A percentile compares a stretch with the other conserved stretches of the same genome.
These are phyloP conservation scores for Chlorokybus atmophyticus DNA, from an alignment of 139 green algal genomes.

Conservation along the genomic window DNA sequence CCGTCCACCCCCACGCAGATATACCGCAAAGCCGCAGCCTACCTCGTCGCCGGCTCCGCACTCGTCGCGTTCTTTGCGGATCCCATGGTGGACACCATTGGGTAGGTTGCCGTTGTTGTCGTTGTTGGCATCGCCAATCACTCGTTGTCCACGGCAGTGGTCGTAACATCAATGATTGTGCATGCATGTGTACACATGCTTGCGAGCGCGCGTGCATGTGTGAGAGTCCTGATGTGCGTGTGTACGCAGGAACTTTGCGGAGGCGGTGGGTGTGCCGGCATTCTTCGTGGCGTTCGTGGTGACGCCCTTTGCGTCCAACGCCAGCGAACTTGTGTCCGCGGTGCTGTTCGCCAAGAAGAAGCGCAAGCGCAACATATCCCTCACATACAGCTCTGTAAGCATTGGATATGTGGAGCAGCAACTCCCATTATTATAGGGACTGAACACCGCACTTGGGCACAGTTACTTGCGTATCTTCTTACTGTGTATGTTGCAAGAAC, in stretches of 20 bases:
- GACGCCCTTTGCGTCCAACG: constrained; percentile 44
- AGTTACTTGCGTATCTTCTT: too few relatives aligned
- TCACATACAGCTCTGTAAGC: constrained; percentile 41
- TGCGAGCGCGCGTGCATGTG: too few relatives aligned
- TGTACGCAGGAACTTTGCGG: constrained; percentile 22
- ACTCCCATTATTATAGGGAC: too few relatives aligned
- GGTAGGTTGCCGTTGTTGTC: too few relatives aligned
- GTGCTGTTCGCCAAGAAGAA: constrained; percentile 43
- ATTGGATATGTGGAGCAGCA: neutral
- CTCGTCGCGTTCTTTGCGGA: constrained; percentile 18
- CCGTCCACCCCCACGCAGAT: neutral
- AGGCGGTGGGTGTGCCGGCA: constrained; percentile 34
- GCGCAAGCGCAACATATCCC: constrained; percentile 40
- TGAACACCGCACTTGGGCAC: too few relatives aligned
- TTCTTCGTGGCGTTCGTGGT: constrained; percentile 56
- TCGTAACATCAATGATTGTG: too few relatives aligned
- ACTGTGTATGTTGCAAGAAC: too few relatives aligned
- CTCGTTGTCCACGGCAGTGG: too few relatives aligned
- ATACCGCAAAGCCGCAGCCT: neutral
- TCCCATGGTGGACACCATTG: too few relatives aligned
- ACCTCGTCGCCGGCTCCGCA: neutral
- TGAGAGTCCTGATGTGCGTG: too few relatives aligned
- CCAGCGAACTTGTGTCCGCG: constrained; percentile 43
- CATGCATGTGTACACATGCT: too few relatives aligned
- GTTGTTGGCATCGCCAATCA: too few relatives aligned